Conservation (phyloP, 768 basidiomycete genomes). For the Hydnomerulius pinastri region DNA sequence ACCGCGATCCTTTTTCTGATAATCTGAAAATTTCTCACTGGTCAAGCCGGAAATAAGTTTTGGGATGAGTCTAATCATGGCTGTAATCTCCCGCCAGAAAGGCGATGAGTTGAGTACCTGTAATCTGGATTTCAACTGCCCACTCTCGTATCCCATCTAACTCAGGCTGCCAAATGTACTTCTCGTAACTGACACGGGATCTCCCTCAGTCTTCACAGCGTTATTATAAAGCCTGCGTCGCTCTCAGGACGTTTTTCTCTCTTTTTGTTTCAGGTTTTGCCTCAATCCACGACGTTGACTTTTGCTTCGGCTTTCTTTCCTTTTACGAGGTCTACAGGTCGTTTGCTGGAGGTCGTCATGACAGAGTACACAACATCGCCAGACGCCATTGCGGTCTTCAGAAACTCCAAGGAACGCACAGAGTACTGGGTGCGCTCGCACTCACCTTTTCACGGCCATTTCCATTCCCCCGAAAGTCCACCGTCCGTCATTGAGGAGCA, state of each 20-base stretch:
- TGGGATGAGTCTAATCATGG: constrained; percentile 28
- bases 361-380: constrained; percentile 65
- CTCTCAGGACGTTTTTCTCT: constrained; percentile 10
- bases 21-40: constrained; percentile 19
- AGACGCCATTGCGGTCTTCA: constrained; percentile 57
- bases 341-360: constrained; percentile 43
- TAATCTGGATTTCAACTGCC: constrained; percentile 22
- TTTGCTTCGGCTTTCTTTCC: constrained; percentile 1
- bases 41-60: constrained; percentile 33
- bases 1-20: constrained; percentile 22
- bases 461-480: constrained; percentile 61
- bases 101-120: constrained; percentile 10
- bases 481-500: constrained; percentile 47
- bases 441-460: constrained; percentile 35
- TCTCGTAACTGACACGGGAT: constrained; percentile 28
- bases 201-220: constrained; percentile 16
- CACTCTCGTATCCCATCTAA: constrained; percentile 20
- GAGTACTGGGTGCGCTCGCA: constrained; percentile 61
- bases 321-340: constrained; percentile 1
- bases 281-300: neutral
- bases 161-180: constrained; percentile 5
- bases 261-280: constrained; percentile 4
- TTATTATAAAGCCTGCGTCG: constrained; percentile 23
- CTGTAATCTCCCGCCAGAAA: constrained; percentile 19
- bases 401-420: constrained; percentile 62